Percentiles rank a stretch among this genome's conserved stretches.
phyloP scores from a whole-genome alignment of 2,329 filamentous ascomycete species.

The Hypoxylon sp. region DNA sequence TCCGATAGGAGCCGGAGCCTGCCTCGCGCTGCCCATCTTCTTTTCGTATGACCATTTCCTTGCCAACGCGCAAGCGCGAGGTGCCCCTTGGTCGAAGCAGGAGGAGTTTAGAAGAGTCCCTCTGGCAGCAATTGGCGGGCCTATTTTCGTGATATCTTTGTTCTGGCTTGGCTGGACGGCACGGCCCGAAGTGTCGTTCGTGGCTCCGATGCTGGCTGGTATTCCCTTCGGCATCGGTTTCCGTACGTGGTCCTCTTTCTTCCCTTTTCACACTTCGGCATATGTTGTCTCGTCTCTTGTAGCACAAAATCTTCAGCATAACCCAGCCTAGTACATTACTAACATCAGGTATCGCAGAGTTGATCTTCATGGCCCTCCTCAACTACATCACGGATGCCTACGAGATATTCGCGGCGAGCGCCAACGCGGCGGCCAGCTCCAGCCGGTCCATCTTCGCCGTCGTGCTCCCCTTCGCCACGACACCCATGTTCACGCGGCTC shows the following conservation, averaged over 20 bases:
- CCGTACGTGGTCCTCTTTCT: constrained; percentile 32
- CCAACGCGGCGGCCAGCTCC: constrained; percentile 60
- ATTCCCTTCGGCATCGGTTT: constrained; percentile 69
- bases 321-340: constrained; percentile 9
- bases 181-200: constrained; percentile 56
- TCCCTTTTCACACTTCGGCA: not conserved
- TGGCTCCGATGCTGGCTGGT: constrained; percentile 66
- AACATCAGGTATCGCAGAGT: constrained; percentile 40
- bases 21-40: constrained; percentile 67
- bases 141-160: constrained; percentile 63
- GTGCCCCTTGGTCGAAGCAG: constrained; percentile 64
- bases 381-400: constrained; percentile 75
- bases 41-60: constrained; percentile 71
- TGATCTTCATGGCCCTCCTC: constrained; percentile 68
- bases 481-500: constrained; percentile 57
- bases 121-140: constrained; percentile 74
- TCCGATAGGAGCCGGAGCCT: constrained; percentile 70
- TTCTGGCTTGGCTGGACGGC: constrained; percentile 71
- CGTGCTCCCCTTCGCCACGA: constrained; percentile 64
- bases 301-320: too few relatives aligned
- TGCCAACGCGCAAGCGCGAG: constrained; percentile 55
- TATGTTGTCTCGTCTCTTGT: not conserved
- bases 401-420: constrained; percentile 67
- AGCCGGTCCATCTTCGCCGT: constrained; percentile 60
- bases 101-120: constrained; percentile 76